Evolutionary conservation across 1,284 basidiomycete species (phyloP).

Genomic region (Trichosporon coremiiforme): DNA sequence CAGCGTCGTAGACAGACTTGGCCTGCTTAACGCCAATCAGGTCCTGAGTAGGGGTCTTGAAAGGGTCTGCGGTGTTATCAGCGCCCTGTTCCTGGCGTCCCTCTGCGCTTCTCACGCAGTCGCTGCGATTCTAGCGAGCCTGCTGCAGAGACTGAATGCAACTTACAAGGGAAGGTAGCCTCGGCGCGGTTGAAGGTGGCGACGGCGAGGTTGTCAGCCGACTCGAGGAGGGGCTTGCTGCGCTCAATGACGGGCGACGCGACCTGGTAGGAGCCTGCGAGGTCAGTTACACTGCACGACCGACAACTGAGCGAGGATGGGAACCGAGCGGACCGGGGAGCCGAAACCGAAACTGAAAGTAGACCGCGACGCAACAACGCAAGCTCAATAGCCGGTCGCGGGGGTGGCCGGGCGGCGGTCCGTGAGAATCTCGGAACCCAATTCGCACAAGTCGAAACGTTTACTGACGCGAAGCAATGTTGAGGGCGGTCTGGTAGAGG

Average conservation of each 20-base stretch:
- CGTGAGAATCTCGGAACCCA: conserved; percentile 3
- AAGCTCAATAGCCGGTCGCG: neutral
- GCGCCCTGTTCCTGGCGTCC: neutral
- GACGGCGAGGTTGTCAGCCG: conserved; percentile 54
- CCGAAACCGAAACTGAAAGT: neutral
- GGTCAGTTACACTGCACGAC: neutral
- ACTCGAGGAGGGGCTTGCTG: conserved; percentile 53
- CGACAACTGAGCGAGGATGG: neutral
- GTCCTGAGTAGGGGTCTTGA: conserved; percentile 56
- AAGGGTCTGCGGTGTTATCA: conserved; percentile 42
- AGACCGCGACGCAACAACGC: neutral
- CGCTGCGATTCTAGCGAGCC: neutral
- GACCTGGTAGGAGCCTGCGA: conserved; percentile 48
- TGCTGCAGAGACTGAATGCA: neutral
- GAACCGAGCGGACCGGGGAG: conserved; percentile 2
- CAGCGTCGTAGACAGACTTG: conserved; percentile 53
- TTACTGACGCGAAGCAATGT: conserved; percentile 48
- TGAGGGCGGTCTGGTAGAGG: conserved; percentile 50
- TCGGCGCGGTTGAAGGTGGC: conserved; percentile 55
- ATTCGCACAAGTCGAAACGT: neutral
- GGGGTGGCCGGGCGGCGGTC: neutral
- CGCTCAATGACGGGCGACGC: conserved; percentile 51
- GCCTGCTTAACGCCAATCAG: conserved; percentile 55
- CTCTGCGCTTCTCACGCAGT: conserved; percentile 16
- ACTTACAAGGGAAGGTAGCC: conserved; percentile 54